These are phyloP conservation scores for Sphaerulina vaccinii DNA, from an alignment of 2,329 filamentous ascomycete genomes.

Conservation along the genomic window DNA sequence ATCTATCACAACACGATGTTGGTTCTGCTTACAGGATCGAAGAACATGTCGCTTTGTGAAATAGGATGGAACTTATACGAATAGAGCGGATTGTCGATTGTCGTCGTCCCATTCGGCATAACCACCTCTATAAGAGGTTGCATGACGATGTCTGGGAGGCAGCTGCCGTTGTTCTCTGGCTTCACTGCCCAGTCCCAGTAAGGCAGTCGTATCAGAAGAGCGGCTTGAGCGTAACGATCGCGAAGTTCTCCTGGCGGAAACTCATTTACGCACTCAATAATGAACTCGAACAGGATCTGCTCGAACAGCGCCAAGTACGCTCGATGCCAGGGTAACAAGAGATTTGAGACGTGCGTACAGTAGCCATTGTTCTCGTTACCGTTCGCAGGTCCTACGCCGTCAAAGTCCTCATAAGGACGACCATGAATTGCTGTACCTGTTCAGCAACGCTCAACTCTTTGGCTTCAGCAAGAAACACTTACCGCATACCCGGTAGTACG, in stretches of 20 bases:
- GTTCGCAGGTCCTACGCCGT: conserved; percentile 48
- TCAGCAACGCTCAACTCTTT: background rate
- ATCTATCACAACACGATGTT: background rate
- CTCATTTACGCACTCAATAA: conserved; percentile 42
- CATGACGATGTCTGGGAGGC: conserved; percentile 42
- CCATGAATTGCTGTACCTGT: conserved; percentile 69
- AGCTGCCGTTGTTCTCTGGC: conserved; percentile 36
- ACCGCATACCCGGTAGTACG: conserved; percentile 79
- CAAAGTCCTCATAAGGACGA: conserved; percentile 63
- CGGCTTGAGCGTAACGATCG: conserved; percentile 42
- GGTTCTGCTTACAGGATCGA: conserved; percentile 55
- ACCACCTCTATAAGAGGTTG: conserved; percentile 40
- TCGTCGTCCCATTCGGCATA: conserved; percentile 35
- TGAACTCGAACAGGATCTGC: conserved; percentile 45
- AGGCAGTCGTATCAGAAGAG: conserved; percentile 43
- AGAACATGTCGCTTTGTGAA: conserved; percentile 57
- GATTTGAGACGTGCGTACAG: conserved; percentile 70
- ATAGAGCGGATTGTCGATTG: conserved; percentile 38
- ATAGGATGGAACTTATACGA: conserved; percentile 50
- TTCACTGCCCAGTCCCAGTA: conserved; percentile 51
- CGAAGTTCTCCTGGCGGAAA: conserved; percentile 42
- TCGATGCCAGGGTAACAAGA: conserved; percentile 82
- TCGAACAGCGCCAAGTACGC: conserved; percentile 64
- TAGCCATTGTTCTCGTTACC: conserved; percentile 64
- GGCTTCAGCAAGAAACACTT: conserved; percentile 27